Percentiles rank a stretch among this genome's conserved stretches.
Evolutionary conservation across 306 rosid genomes (phyloP).

Genomic region (Luffa acutangula): DNA sequence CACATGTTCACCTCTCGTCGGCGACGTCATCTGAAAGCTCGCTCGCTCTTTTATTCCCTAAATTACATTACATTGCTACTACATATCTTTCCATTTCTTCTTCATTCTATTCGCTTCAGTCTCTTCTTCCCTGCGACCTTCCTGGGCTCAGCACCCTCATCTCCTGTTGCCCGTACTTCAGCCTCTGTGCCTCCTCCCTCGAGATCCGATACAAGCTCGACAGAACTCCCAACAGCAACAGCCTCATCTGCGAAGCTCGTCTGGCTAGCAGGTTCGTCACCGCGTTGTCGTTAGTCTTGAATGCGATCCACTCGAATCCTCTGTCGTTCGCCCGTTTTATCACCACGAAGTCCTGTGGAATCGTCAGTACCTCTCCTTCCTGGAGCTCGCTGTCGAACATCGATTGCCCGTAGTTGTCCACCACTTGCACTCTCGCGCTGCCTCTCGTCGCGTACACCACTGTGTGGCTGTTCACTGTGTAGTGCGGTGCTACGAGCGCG

Average conservation of each 20-base stretch:
- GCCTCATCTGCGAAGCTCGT: constrained; percentile 9
- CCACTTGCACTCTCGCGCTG: constrained; percentile 18
- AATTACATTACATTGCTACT: not conserved
- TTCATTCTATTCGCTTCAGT: too few species aligned
- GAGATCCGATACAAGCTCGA: not conserved
- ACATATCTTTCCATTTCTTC: not conserved
- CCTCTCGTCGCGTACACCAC: constrained; percentile 17
- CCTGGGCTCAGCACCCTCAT: constrained; percentile 14
- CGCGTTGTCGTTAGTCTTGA: constrained; percentile 25
- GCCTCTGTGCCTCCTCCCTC: constrained; percentile 12
- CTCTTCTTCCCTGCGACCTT: not conserved
- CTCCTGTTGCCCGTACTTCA: constrained; percentile 17
- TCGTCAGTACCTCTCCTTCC: constrained; percentile 17
- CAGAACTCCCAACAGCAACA: constrained; percentile 13
- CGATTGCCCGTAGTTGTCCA: constrained; percentile 2
- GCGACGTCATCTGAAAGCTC: not conserved
- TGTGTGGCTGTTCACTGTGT: constrained; percentile 15
- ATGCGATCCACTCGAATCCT: constrained; percentile 25
- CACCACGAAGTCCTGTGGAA: constrained; percentile 22
- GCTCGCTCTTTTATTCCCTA: constrained; percentile 8
- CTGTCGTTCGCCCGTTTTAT: constrained; percentile 12
- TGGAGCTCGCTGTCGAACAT: constrained; percentile 19
- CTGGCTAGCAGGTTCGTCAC: constrained; percentile 14
- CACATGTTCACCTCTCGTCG: not conserved
- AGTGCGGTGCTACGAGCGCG: constrained; percentile 16